Conservation (phyloP, 2,329 filamentous ascomycete genomes). For the Beauveria scarabaeidicola region DNA sequence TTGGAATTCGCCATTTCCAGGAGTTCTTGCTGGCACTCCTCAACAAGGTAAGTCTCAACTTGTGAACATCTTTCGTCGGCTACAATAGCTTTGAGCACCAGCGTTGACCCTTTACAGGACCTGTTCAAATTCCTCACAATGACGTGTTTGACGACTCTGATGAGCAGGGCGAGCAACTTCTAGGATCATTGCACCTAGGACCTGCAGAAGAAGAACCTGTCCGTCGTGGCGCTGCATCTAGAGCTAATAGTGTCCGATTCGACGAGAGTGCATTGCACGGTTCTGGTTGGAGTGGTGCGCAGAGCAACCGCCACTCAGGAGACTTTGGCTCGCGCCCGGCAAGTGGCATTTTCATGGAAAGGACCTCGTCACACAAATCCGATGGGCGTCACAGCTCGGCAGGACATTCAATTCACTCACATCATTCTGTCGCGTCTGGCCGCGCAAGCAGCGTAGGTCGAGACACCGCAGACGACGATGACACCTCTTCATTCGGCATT, state of each 20-base stretch:
- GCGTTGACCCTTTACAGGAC: slow-evolving; percentile 43
- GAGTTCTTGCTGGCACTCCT: slow-evolving; percentile 69
- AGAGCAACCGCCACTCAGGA: slow-evolving; percentile 71
- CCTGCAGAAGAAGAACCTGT: slow-evolving; percentile 74
- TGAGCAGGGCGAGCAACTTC: slow-evolving; percentile 70
- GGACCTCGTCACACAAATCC: slow-evolving; percentile 88
- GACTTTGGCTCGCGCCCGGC: slow-evolving; percentile 75
- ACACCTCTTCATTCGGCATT: slow-evolving; percentile 62
- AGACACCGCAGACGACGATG: slow-evolving; percentile 59
- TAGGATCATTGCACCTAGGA: slow-evolving; percentile 76
- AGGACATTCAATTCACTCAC: slow-evolving; percentile 65
- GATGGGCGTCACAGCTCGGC: slow-evolving; percentile 91
- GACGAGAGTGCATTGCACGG: slow-evolving; percentile 91
- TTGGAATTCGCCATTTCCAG: slow-evolving; percentile 93
- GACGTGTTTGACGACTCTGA: slow-evolving; percentile 89
- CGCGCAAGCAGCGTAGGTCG: slow-evolving; percentile 83
- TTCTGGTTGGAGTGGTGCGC: slow-evolving; percentile 62
- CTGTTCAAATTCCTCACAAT: slow-evolving; percentile 67
- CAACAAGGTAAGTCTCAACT: slow-evolving; percentile 63
- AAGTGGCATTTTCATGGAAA: slow-evolving; percentile 83
- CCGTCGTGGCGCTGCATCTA: slow-evolving; percentile 75
- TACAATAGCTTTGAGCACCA: background rate
- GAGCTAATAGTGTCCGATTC: slow-evolving; percentile 95
- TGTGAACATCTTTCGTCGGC: too few relatives aligned
- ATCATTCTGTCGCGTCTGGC: slow-evolving; percentile 64